Conservation (phyloP, 202 grass and related monocot genomes). For the Setaria italica region DNA sequence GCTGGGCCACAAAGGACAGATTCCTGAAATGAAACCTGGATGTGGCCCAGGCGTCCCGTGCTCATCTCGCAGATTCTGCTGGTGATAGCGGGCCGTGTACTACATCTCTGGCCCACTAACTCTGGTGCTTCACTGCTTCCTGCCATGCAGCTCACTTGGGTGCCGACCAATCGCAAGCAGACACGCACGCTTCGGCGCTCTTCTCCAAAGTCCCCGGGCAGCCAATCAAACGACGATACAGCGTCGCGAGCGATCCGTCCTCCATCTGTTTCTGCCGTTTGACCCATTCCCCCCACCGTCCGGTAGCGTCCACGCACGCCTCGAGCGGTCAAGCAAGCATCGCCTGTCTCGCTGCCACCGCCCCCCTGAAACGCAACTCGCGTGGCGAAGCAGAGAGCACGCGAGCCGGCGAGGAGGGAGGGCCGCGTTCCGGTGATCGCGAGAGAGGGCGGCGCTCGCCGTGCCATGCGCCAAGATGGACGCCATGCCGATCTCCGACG, state of each 20-base stretch:
- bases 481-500: slow-evolving; percentile 36
- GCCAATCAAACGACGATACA: slow-evolving; percentile 2
- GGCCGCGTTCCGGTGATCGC: slow-evolving; percentile 1
- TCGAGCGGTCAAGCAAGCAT: not conserved
- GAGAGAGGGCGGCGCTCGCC: not conserved
- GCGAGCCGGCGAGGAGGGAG: not conserved
- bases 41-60: too few relatives aligned
- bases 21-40: too few relatives aligned
- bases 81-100: not conserved
- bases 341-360: slow-evolving; percentile 19
- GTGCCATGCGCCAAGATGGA: slow-evolving; percentile 55
- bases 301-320: not conserved
- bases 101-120: not conserved
- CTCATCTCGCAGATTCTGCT: too few relatives aligned
- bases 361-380: not conserved
- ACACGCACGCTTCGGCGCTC: not conserved
- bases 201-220: slow-evolving; percentile 40
- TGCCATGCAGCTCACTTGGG: not conserved
- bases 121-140: not conserved
- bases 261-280: not conserved
- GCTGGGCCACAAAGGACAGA: not conserved
- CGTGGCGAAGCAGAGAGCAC: not conserved
- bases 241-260: not conserved
- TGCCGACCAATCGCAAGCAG: not conserved
- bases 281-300: slow-evolving; percentile 11